Percentiles rank a stretch among this genome's conserved stretches.
These are phyloP conservation scores for Claviceps paspali DNA, from an alignment of 2,329 filamentous ascomycete genomes.

Conservation along the genomic window DNA sequence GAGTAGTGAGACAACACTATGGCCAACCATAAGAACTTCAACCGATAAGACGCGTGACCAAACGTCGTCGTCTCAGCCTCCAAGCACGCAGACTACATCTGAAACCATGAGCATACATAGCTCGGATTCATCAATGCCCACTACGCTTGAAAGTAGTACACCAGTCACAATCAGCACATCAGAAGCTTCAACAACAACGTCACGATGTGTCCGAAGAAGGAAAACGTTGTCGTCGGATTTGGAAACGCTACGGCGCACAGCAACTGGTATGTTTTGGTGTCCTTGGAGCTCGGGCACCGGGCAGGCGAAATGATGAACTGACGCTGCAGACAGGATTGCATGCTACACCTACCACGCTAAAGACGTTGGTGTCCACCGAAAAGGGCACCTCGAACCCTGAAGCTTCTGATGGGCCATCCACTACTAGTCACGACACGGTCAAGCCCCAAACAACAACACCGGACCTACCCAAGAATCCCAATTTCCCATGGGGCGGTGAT, in stretches of 20 bases:
- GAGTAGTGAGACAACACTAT: not conserved
- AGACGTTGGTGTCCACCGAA: conserved; percentile 5
- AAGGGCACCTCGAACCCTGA: conserved; percentile 1
- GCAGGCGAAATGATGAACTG: not conserved
- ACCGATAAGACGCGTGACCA: not conserved
- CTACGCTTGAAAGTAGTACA: not conserved
- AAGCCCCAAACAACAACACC: conserved; percentile 5
- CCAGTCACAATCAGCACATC: not conserved
- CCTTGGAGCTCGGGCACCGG: not conserved
- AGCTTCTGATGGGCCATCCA: conserved; percentile 7
- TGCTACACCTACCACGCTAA: conserved; percentile 4
- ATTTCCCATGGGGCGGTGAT: conserved; percentile 22
- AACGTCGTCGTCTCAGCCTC: not conserved
- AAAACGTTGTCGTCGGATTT: not conserved
- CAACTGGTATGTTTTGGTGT: not conserved
- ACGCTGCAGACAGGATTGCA: not conserved
- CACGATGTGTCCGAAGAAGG: conserved; percentile 1
- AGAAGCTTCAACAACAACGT: not conserved
- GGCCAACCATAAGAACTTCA: not conserved
- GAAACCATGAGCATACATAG: not conserved
- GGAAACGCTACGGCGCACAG: not conserved
- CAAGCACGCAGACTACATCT: not conserved
- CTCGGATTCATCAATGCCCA: not conserved
- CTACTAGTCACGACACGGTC: conserved; percentile 7
- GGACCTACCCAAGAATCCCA: conserved; percentile 15